Evolutionary conservation across 2,329 filamentous ascomycete species (phyloP), one percentile per base, ranked within the genome.

Genomic region (Xylaria sp.): DNA sequence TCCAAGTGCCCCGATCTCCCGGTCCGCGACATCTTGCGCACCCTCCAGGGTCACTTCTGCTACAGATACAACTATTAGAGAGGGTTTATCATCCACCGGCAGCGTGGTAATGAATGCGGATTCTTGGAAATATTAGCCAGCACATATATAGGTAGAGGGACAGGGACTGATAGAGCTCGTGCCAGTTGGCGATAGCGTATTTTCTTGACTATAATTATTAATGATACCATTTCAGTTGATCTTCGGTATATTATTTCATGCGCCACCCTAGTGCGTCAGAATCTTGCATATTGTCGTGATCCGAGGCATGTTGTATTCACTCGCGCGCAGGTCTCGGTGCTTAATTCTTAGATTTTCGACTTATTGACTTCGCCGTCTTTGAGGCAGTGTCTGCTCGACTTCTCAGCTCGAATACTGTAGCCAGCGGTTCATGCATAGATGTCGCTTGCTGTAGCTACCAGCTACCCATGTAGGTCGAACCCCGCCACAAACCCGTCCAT

Each of bases 1-100:
- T 48, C 55, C 58, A 77, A 77, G 70, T 77, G 75, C 70, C 76
- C 76, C 28, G 73, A 77, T 65, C 74, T 76, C 6, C 72, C 64
- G 41, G 76, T 78, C 62, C 72, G 75, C 31, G 69, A 77, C 25
- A 2, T 77, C 52, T 63, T 78, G 39, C 71, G 74, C 72, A 75
- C 76, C 57, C 65, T 69, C 46, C 61, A 74, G 50, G 72, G 75
- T 50, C 72, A 72, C 44, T 70, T 77, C 70, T 78, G 76, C 71
- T 78, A 78, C 70, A 72, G 48, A 39, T 78, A 78, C 65, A 69
- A 77, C 70, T 76, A 77, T 71, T 78, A 77, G 69, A 69, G 18
- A 23, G 25, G 25, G 34, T 57, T 46, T 1, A 37, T 37, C 7
- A 61, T 62, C 46, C 70, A 66, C 55, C 65, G 23, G 63, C 63